These are phyloP conservation scores for Populus davidiana DNA, from an alignment of 345 rosid species.

Conservation along the genomic window DNA sequence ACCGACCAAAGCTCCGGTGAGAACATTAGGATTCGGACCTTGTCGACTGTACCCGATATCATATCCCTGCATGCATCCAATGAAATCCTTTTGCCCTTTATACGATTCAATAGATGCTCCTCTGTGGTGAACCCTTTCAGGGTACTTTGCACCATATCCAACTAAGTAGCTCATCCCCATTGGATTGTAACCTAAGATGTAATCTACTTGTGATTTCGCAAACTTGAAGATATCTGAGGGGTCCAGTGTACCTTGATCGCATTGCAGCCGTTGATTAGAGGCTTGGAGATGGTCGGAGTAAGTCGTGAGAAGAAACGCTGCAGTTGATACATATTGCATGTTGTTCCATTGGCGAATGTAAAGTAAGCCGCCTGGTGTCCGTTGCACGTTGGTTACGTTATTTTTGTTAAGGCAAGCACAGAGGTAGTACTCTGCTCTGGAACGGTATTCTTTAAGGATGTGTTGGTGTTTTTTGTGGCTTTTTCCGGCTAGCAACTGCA, in stretches of 20 bases:
- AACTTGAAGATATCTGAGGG: conserved; percentile 49
- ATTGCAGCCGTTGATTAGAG: conserved; percentile 40
- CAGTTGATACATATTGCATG: conserved; percentile 85
- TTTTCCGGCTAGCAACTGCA: conserved; percentile 53
- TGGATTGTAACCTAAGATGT: conserved; percentile 79
- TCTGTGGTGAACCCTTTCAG: conserved; percentile 78
- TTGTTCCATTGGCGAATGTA: conserved; percentile 94
- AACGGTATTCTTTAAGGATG: conserved; percentile 49
- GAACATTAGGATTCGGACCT: conserved; percentile 45
- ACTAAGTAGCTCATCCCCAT: conserved; percentile 81
- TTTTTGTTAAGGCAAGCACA: conserved; percentile 79
- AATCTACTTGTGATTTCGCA: conserved; percentile 78
- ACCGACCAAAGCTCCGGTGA: conserved; percentile 59
- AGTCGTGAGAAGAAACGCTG: conserved; percentile 67
- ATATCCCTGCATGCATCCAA: conserved; percentile 94
- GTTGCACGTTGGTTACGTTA: conserved; percentile 48
- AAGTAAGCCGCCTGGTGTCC: conserved; percentile 73
- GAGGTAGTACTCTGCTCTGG: conserved; percentile 74
- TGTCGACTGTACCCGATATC: conserved; percentile 41
- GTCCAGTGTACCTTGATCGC: conserved; percentile 39
- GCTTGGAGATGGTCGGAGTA: conserved; percentile 62
- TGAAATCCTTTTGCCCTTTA: conserved; percentile 67
- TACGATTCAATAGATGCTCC: conserved; percentile 82
- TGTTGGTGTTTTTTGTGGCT: conserved; percentile 42
- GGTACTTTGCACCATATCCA: conserved; percentile 69